phyloP scores from a whole-genome alignment of 164 flowering plant species.

The Cinnamomum micranthum region DNA sequence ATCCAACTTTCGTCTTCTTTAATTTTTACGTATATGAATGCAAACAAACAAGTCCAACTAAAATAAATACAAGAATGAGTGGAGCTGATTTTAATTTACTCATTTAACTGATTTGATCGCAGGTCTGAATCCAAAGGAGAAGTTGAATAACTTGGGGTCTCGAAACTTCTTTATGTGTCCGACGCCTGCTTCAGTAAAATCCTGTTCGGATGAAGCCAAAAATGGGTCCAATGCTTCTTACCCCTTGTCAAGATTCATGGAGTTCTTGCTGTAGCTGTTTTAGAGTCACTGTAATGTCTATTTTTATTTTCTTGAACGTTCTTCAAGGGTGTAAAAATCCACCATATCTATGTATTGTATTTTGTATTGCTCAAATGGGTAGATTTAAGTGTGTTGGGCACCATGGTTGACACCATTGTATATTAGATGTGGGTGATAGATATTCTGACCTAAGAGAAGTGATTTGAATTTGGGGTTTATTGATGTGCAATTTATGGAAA shows the following conservation, averaged over 20 bases:
- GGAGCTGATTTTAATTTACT: not conserved
- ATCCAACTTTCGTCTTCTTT: no score
- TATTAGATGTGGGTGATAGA: no score
- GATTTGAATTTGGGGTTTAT: no score
- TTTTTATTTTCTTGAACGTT: not conserved
- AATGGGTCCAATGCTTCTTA: constrained; percentile 1
- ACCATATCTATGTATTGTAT: not conserved
- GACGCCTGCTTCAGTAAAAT: constrained; percentile 18
- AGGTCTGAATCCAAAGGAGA: constrained; percentile 57
- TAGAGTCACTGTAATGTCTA: not conserved
- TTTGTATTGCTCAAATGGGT: no score
- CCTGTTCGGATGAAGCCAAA: constrained; percentile 24
- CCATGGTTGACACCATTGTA: no score
- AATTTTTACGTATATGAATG: no score
- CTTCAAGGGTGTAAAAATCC: not conserved
- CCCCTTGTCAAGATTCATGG: constrained; percentile 4
- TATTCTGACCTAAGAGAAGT: no score
- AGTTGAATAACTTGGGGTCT: constrained; percentile 53
- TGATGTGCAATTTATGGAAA: no score
- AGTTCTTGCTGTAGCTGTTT: constrained; percentile 4
- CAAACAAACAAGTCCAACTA: no score
- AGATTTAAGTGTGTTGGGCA: no score
- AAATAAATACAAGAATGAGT: no score
- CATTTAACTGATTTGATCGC: constrained; percentile 6
- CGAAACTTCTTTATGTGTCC: constrained; percentile 61